Percentiles rank a stretch among this genome's conserved stretches.
Conservation (phyloP, 345 rosid species). For the Draba incana region DNA sequence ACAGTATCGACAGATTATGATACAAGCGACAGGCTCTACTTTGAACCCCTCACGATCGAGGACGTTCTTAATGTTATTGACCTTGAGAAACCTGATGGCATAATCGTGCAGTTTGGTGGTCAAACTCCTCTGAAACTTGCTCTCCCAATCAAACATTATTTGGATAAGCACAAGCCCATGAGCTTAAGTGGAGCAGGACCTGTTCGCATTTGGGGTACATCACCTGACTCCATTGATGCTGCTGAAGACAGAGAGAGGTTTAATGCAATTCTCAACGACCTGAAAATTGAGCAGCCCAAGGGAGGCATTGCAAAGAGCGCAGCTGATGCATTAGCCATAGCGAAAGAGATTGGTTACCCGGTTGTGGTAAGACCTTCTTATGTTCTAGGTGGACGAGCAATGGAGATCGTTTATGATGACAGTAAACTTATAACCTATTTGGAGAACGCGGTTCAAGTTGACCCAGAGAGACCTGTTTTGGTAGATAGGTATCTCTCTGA, state of each 20-base stretch:
- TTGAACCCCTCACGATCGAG: constrained; percentile 89
- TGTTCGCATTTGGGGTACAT: constrained; percentile 93
- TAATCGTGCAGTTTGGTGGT: constrained; percentile 96
- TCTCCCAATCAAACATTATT: constrained; percentile 77
- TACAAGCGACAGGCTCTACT: constrained; percentile 94
- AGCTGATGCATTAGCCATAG: constrained; percentile 84
- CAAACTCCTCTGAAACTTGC: constrained; percentile 95
- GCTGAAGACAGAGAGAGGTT: constrained; percentile 97
- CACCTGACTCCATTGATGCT: constrained; percentile 95
- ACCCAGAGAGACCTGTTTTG: constrained; percentile 90
- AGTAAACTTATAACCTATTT: constrained; percentile 74
- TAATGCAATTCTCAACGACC: constrained; percentile 74
- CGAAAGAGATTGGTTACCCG: constrained; percentile 80
- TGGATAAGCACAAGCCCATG: constrained; percentile 70
- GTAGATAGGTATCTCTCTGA: constrained; percentile 87
- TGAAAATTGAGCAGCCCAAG: constrained; percentile 90
- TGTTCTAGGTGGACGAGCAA: constrained; percentile 95
- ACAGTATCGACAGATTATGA: constrained; percentile 97
- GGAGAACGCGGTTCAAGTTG: constrained; percentile 93
- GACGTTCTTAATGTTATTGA: constrained; percentile 88
- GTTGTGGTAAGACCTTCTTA: constrained; percentile 97
- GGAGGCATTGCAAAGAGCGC: constrained; percentile 98
- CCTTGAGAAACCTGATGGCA: constrained; percentile 93
- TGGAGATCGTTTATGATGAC: constrained; percentile 90
- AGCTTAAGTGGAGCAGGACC: constrained; percentile 71